phyloP scores from a whole-genome alignment of 495 filamentous ascomycete genomes.

The Bacidia rubella region DNA sequence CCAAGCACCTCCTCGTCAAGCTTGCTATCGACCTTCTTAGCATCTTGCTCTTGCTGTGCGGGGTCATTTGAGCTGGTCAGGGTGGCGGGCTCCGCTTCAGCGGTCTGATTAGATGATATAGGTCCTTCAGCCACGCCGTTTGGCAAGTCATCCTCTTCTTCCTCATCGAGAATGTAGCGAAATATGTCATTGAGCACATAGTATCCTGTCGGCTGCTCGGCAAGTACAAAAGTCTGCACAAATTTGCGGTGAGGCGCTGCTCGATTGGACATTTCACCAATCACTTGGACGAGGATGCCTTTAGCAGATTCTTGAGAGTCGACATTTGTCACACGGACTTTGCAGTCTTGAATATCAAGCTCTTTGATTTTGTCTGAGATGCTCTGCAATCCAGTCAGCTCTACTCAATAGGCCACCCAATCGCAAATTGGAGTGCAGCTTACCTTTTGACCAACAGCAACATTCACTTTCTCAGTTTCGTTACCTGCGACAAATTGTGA shows the following conservation, averaged over 20 bases:
- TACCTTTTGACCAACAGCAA: conserved; percentile 76
- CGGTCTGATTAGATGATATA: conserved; percentile 28
- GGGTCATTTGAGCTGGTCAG: conserved; percentile 26
- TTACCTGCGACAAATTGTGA: conserved; percentile 74
- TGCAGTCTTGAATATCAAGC: conserved; percentile 92
- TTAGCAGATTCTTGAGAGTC: conserved; percentile 86
- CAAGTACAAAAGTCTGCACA: conserved; percentile 94
- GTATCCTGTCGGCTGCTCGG: conserved; percentile 91
- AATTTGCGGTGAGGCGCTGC: conserved; percentile 83
- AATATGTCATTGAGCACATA: conserved; percentile 98
- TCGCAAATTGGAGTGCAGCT: conserved; percentile 18
- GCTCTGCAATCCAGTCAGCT: conserved; percentile 36
- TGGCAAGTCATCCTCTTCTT: conserved; percentile 47
- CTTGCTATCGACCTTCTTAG: conserved; percentile 45
- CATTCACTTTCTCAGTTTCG: conserved; percentile 73
- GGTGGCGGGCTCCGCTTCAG: conserved; percentile 21
- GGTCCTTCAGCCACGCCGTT: conserved; percentile 29
- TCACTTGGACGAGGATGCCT: conserved; percentile 92
- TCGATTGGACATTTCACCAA: conserved; percentile 95
- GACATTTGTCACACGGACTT: conserved; percentile 95
- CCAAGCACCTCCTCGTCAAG: conserved; percentile 34
- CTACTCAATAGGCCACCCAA: neutral
- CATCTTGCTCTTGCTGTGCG: conserved; percentile 22
- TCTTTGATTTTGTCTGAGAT: conserved; percentile 90
- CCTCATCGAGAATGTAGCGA: conserved; percentile 71